Percentiles rank a stretch among this genome's conserved stretches.
Evolutionary conservation across 2,329 filamentous ascomycete genomes (phyloP).

Genomic region (Emmonsiellopsis sp.): DNA sequence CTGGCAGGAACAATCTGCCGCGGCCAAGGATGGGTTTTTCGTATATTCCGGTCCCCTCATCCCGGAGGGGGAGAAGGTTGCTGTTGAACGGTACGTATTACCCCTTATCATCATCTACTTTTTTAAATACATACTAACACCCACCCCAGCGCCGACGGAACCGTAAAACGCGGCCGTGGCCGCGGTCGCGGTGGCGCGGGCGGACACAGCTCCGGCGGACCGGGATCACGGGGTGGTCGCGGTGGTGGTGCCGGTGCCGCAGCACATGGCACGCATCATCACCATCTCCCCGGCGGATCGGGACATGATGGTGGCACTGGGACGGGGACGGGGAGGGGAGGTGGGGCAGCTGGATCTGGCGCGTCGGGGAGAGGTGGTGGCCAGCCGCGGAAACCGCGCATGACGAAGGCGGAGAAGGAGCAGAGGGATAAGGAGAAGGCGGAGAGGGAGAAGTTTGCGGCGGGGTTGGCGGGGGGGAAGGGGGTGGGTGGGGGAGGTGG

Average conservation of each 20-base stretch:
- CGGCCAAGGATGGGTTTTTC: conserved; percentile 93
- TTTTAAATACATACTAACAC: conserved; percentile 18
- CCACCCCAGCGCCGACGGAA: conserved; percentile 56
- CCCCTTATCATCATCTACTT: conserved; percentile 19
- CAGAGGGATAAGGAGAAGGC: conserved; percentile 12
- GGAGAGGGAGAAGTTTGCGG: conserved; percentile 11
- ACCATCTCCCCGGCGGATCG: not conserved
- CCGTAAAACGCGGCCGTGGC: conserved; percentile 54
- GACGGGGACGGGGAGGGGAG: not conserved
- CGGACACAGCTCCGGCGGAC: conserved; percentile 20
- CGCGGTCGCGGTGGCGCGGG: conserved; percentile 44
- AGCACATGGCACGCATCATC: not conserved
- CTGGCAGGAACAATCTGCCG: conserved; percentile 92
- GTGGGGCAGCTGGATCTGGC: conserved; percentile 1
- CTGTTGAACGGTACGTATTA: conserved; percentile 49
- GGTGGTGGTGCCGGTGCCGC: conserved; percentile 3
- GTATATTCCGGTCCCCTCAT: conserved; percentile 92
- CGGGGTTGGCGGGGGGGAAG: conserved; percentile 8
- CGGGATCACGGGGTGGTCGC: not conserved
- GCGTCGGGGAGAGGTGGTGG: conserved; percentile 1
- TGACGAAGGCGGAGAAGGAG: conserved; percentile 12
- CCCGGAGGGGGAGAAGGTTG: conserved; percentile 71
- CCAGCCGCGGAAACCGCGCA: conserved; percentile 9
- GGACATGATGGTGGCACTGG: not conserved
- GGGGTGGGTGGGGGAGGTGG: not conserved